Evolutionary conservation across 1,284 basidiomycete genomes (phyloP).

Genomic region (Ustilago vetiveriae): DNA sequence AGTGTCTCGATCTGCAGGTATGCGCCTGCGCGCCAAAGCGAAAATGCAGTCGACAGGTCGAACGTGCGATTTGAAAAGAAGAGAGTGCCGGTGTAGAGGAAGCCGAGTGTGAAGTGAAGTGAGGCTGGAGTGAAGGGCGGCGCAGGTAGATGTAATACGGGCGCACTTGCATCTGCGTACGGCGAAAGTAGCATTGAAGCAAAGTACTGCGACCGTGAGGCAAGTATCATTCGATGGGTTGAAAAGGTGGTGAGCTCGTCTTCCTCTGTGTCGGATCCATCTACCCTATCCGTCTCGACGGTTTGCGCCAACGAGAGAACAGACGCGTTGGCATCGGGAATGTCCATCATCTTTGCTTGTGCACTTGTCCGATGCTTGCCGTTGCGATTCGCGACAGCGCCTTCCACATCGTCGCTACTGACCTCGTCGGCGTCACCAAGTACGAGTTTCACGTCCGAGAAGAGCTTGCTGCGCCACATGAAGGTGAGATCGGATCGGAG

Average conservation of each 20-base stretch:
- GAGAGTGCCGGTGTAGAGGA: conserved; percentile 91
- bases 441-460: conserved; percentile 54
- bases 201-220: conserved; percentile 89
- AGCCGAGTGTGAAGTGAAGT: conserved; percentile 92
- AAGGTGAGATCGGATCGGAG: conserved; percentile 71
- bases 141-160: conserved; percentile 48
- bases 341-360: conserved; percentile 25
- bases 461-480: conserved; percentile 64
- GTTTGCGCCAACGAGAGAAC: conserved; percentile 43
- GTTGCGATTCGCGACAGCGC: not conserved
- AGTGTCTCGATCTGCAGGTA: conserved; percentile 77
- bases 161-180: conserved; percentile 68
- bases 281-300: conserved; percentile 33
- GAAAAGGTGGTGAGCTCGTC: conserved; percentile 73
- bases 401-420: conserved; percentile 1
- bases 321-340: conserved; percentile 54
- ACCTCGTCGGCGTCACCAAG: conserved; percentile 48
- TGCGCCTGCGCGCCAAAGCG: conserved; percentile 82
- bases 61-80: conserved; percentile 90
- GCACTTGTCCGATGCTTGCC: not conserved
- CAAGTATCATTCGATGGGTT: conserved; percentile 90
- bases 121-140: conserved; percentile 95
- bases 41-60: conserved; percentile 89
- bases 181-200: conserved; percentile 76
- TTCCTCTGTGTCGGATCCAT: conserved; percentile 41